Evolutionary conservation across 2,329 filamentous ascomycete genomes (phyloP).

Genomic region (Colletotrichum sp.): DNA sequence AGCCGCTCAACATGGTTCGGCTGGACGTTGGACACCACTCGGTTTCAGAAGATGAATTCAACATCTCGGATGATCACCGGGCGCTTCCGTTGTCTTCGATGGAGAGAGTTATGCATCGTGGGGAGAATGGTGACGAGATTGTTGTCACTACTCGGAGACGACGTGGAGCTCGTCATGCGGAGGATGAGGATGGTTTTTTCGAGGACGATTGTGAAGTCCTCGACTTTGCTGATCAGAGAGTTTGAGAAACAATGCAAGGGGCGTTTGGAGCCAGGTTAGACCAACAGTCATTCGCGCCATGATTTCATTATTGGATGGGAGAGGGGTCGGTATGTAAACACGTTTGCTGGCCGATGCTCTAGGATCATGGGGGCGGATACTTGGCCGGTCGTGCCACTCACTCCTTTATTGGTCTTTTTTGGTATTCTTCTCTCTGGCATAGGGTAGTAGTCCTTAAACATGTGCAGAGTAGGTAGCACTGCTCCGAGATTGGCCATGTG

Average conservation of each 20-base stretch:
- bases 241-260: constrained; percentile 43
- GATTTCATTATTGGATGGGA: background rate
- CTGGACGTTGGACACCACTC: constrained; percentile 56
- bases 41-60: constrained; percentile 57
- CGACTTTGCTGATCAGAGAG: constrained; percentile 79
- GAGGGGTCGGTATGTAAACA: background rate
- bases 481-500: background rate
- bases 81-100: constrained; percentile 68
- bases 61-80: constrained; percentile 58
- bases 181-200: constrained; percentile 80
- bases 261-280: constrained; percentile 17
- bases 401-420: constrained; percentile 16
- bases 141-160: constrained; percentile 81
- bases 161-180: constrained; percentile 53
- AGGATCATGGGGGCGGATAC: background rate
- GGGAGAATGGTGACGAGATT: constrained; percentile 74
- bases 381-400: constrained; percentile 15
- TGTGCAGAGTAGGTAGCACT: background rate
- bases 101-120: constrained; percentile 64
- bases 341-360: background rate
- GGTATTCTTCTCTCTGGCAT: constrained; percentile 12
- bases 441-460: constrained; percentile 9
- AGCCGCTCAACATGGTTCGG: constrained; percentile 53
- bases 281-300: constrained; percentile 4
- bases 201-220: constrained; percentile 93